Evolutionary conservation across 1,284 basidiomycete species (phyloP), one percentile per base, ranked within the genome.

Genomic region (Fomes fomentarius): DNA sequence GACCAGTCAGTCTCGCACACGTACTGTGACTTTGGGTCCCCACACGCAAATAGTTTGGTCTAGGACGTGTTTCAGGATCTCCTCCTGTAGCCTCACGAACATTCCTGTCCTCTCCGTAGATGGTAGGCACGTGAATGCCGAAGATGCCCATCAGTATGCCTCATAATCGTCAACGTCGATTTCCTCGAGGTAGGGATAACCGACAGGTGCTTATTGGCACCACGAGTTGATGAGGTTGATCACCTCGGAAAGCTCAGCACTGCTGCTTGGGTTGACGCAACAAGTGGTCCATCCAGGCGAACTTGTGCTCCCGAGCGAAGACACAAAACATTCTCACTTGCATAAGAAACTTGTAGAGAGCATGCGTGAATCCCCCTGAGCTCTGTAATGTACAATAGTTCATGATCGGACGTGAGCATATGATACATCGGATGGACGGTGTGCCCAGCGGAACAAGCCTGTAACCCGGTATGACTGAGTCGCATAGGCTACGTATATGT

Each of bases 211-310:
- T n/a, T 48, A 40, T 31, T 38, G 41, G 25, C 44, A 50, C 49
- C 49, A 50, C 21, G 31, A 33, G 26, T 50, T 37, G 41, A 50
- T 50, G 21, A 40, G 42, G 39, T 50, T 50, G 38, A 50, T 50
- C 19, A 40, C 48, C 22, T 50, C 40, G 30, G 48, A 52, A 3
- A 52, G 50, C 30, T 52, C 50, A 15, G 50, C 50, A 22, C 50
- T 52, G 28, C 44, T 52, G 30, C 34, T 41, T 38, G 40, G 46
- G 44, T 52, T 38, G 17, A 52, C 47, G 38, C 50, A 47, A 28
- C 50, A 52, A 8, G 44, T 52, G n/a, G 38, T 52, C 50, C 35
- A 25, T 30, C 50, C 50, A 52, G n/a, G n/a, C n/a, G n/a, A n/a
- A n/a, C n/a, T n/a, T n/a, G n/a, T n/a, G n/a, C n/a, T n/a, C n/a